Percentiles rank a stretch among this genome's conserved stretches.
These are phyloP conservation scores for Waltergamsia citrina DNA, from an alignment of 2,329 filamentous ascomycete species.

Conservation along the genomic window DNA sequence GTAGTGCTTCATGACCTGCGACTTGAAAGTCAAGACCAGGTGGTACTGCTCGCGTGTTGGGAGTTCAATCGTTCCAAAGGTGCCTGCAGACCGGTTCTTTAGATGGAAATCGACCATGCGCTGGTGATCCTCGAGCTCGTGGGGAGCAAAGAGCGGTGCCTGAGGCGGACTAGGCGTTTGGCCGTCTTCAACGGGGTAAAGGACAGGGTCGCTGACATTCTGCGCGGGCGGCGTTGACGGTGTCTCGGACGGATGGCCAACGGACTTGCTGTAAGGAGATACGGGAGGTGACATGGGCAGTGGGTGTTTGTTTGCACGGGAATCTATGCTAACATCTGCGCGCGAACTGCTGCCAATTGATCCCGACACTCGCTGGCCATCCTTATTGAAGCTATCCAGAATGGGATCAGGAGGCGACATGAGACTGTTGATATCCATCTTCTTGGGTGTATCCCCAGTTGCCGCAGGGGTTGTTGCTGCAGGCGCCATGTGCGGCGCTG, in stretches of 20 bases:
- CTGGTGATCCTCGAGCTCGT: conserved; percentile 28
- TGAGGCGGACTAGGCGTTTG: conserved; percentile 28
- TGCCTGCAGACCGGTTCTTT: conserved; percentile 1
- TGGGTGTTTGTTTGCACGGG: conserved; percentile 15
- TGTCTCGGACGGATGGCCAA: conserved; percentile 20
- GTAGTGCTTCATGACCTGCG: conserved; percentile 39
- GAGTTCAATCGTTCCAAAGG: not conserved
- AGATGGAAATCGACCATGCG: conserved; percentile 32
- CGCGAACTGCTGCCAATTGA: no score
- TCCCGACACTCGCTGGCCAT: not conserved
- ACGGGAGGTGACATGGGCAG: conserved; percentile 48
- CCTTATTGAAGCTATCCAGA: conserved; percentile 39
- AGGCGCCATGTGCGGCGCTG: conserved; percentile 2
- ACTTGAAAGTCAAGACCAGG: conserved; percentile 40
- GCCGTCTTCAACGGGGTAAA: conserved; percentile 41
- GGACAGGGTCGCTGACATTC: conserved; percentile 42
- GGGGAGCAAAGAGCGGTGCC: conserved; percentile 33
- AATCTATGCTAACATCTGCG: no score
- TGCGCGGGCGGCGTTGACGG: conserved; percentile 17
- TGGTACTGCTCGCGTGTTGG: conserved; percentile 25
- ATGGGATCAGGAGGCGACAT: conserved; percentile 54
- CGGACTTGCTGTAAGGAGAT: conserved; percentile 34
- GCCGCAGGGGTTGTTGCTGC: conserved; percentile 17
- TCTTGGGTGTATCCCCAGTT: conserved; percentile 20
- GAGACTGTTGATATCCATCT: conserved; percentile 42